phyloP scores from a whole-genome alignment of 306 rosid genomes.

The Macrotyloma uniflorum region DNA sequence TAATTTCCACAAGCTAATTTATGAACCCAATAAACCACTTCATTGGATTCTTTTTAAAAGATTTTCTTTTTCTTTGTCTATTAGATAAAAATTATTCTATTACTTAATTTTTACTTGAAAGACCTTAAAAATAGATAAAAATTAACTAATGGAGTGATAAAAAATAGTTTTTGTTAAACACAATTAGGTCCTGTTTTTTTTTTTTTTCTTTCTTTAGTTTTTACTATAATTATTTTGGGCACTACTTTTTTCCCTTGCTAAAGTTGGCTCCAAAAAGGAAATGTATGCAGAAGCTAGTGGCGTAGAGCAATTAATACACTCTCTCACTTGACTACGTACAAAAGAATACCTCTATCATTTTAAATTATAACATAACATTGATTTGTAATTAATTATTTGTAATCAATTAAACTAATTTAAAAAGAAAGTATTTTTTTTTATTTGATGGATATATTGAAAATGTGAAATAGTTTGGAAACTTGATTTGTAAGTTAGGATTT shows the following conservation, averaged over 20 bases:
- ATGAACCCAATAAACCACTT: too few species aligned
- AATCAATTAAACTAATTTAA: too few species aligned
- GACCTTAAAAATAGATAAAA: too few species aligned
- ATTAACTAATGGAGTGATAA: too few species aligned
- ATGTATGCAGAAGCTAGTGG: neutral
- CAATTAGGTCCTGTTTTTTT: neutral
- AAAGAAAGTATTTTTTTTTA: too few species aligned
- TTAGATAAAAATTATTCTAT: too few species aligned
- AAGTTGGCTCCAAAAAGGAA: neutral
- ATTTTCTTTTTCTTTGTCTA: too few species aligned
- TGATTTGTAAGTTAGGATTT: neutral
- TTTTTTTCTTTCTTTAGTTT: too few species aligned
- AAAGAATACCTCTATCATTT: neutral
- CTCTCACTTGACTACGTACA: neutral
- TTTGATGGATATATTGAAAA: neutral
- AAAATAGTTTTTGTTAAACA: neutral
- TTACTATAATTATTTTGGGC: neutral
- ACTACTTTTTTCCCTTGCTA: neutral
- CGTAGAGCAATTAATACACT: neutral
- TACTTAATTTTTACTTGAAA: too few species aligned
- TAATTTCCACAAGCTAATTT: too few species aligned
- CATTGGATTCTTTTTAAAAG: too few species aligned
- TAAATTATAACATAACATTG: neutral
- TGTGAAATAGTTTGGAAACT: neutral
- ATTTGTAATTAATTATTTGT: too few species aligned